Base-by-base conservation (phyloP, 2,329 filamentous ascomycete genomes). In the Emmonsia crescens region DNA sequence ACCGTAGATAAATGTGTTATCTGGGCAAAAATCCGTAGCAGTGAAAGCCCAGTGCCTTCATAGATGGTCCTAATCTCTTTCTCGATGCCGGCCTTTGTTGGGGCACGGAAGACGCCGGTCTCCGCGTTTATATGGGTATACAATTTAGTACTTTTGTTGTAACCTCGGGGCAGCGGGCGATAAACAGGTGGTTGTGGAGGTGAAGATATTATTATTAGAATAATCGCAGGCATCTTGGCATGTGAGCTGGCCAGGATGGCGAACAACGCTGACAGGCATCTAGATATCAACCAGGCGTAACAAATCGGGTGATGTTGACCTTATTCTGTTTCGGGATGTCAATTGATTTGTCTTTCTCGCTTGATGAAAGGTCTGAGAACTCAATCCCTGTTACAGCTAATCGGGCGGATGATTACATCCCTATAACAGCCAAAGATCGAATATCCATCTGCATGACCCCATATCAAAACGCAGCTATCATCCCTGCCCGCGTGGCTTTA, bases 1-100 rank as follows among this genome's bases (percentile, higher is more conserved):
- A 9, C 33, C 33, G 42, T 24, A 59, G 59, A 62, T 16, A 65
- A 48, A 31, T 63, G 57, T 2, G 63, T 65, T 54, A 60, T 55
- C 44, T 66, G 60, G 5, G 62, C 60, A n/a, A 64, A 64, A n/a
- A 61, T 64, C 46, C 65, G 65, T 21, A 66, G 46, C 14, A 66
- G 57, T n/a, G 60, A 62, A 5, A 65, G 52, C 21, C 65, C 65
- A 9, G 62, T 65, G 14, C 51, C 42, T 31, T 64, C 64, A 36
- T 64, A 27, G n/a, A 66, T 65, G 33, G 48, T 61, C n/a, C 61
- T 29, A 21, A 57, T 54, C 10, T 65, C 64, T 31, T 33, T 57
- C 19, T 63, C 42, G 16, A 56, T 60, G 21, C 65, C 65, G 31
- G 33, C 44, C 12, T n/a, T n/a, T n/a, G n/a, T n/a, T n/a, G n/a